Evolutionary conservation across 176 grass and related monocot species (phyloP).

Genomic region (Musa beccarii): DNA sequence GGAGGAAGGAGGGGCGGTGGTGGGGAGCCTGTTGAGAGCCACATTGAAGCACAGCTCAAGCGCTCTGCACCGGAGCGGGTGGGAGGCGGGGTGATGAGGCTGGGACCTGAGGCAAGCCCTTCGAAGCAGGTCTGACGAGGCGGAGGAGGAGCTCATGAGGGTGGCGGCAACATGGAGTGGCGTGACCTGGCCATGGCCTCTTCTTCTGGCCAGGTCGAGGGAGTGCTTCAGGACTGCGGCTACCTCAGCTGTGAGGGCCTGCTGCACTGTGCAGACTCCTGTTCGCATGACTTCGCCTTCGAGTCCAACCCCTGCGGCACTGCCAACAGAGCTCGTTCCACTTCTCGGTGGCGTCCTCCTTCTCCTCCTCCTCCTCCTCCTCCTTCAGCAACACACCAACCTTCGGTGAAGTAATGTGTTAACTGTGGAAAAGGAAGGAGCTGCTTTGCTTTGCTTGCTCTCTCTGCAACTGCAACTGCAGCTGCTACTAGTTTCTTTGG

Average conservation of each 20-base stretch:
- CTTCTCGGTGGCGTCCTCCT: not conserved
- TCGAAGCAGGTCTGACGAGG: conserved; percentile 42
- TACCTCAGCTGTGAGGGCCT: conserved; percentile 94
- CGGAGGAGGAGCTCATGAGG: conserved; percentile 44
- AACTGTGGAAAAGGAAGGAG: not conserved
- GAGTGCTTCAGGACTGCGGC: conserved; percentile 85
- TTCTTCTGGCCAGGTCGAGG: conserved; percentile 50
- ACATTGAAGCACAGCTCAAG: conserved; percentile 98
- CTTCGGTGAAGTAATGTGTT: not conserved
- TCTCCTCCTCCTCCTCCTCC: too few species aligned
- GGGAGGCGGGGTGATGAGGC: conserved; percentile 25
- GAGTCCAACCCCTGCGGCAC: conserved; percentile 7
- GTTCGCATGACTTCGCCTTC: conserved; percentile 46
- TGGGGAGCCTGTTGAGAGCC: conserved; percentile 68
- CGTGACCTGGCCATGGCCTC: conserved; percentile 89
- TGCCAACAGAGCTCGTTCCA: not conserved
- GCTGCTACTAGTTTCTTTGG: not conserved
- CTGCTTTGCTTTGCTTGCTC: not conserved
- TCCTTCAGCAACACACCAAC: too few species aligned
- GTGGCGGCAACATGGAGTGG: conserved; percentile 82
- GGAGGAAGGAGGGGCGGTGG: conserved; percentile 36
- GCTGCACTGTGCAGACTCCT: conserved; percentile 68
- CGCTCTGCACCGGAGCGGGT: conserved; percentile 77
- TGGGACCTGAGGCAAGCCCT: conserved; percentile 70
- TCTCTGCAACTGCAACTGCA: not conserved